phyloP scores from a whole-genome alignment of 768 basidiomycete genomes.

The Hygrocybe punicea region DNA sequence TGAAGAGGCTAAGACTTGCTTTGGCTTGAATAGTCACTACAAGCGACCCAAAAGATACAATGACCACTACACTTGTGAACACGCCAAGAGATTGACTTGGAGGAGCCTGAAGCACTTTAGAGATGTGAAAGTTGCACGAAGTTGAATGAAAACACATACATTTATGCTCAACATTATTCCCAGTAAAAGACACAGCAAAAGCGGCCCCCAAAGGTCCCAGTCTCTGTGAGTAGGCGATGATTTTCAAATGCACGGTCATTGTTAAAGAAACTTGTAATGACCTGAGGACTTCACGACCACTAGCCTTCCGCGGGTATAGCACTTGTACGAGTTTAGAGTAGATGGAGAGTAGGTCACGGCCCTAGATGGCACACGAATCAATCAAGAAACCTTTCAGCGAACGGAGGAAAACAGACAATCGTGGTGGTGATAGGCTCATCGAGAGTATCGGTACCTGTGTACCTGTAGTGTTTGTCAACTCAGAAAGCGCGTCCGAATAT shows the following conservation, averaged over 20 bases:
- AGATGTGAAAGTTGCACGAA: neutral
- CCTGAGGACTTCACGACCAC: conserved; percentile 79
- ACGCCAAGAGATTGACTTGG: conserved; percentile 77
- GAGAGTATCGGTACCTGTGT: conserved; percentile 81
- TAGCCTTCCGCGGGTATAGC: conserved; percentile 75
- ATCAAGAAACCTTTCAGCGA: conserved; percentile 2
- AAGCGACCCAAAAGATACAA: conserved; percentile 86
- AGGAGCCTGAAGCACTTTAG: conserved; percentile 59
- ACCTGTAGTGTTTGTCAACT: conserved; percentile 39
- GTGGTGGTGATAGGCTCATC: conserved; percentile 90
- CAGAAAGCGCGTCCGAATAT: neutral
- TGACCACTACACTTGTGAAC: conserved; percentile 92
- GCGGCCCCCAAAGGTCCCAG: conserved; percentile 98
- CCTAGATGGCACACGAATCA: conserved; percentile 42
- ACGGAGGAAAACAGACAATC: conserved; percentile 56
- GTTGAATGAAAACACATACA: conserved; percentile 39
- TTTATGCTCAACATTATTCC: conserved; percentile 85
- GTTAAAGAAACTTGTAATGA: conserved; percentile 28
- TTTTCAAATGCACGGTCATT: neutral
- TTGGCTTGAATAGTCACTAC: conserved; percentile 96
- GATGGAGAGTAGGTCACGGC: conserved; percentile 85
- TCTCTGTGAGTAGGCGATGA: conserved; percentile 51
- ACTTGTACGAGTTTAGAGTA: conserved; percentile 93
- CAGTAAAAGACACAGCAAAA: conserved; percentile 75
- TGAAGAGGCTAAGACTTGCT: conserved; percentile 39